A percentile compares a stretch with the other conserved stretches of the same genome.
These are phyloP conservation scores for Picea abies DNA, from an alignment of 83 land plant genomes.

Conservation along the genomic window DNA sequence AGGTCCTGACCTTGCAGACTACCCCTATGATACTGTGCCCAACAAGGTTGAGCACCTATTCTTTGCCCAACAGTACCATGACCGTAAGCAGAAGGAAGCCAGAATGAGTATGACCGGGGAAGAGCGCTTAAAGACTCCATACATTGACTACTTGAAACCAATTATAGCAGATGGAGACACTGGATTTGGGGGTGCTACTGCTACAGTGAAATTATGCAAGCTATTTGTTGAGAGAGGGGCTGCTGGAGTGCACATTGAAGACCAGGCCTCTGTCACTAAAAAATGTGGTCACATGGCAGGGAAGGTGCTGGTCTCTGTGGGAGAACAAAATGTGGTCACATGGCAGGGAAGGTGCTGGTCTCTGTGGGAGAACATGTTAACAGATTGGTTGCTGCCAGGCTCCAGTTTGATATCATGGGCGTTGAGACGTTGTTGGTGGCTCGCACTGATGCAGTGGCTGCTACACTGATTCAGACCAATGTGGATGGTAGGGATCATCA, in stretches of 20 bases:
- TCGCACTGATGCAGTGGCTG: constrained; percentile 87
- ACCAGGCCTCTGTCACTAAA: constrained; percentile 87
- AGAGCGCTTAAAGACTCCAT: constrained; percentile 65
- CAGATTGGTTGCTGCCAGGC: constrained; percentile 80
- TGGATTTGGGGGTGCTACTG: constrained; percentile 90
- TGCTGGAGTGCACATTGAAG: constrained; percentile 95
- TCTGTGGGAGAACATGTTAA: constrained; percentile 76
- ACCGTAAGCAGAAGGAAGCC: constrained; percentile 85
- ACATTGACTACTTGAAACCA: constrained; percentile 77
- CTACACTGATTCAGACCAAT: constrained; percentile 77
- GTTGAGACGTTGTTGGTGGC: constrained; percentile 85
- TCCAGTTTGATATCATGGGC: constrained; percentile 93
- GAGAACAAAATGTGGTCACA: constrained; percentile 96
- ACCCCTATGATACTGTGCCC: constrained; percentile 96
- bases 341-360: constrained; percentile 95
- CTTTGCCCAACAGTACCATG: constrained; percentile 91
- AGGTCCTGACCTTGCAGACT: constrained; percentile 96
- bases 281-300: constrained; percentile 99
- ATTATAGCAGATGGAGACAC: constrained; percentile 95
- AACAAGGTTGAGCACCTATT: constrained; percentile 95
- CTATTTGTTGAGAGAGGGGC: constrained; percentile 97
- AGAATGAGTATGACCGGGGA: constrained; percentile 63
- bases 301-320: constrained; percentile 79
- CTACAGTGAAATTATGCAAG: constrained; percentile 92
- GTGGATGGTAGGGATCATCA: constrained; percentile 80